A percentile compares a stretch with the other conserved stretches of the same genome.
Evolutionary conservation across 345 rosid genomes (phyloP).

Genomic region (thale cress (Arabidopsis thaliana)): TAIR10.1 NC_003071.7:15353501-15354000

Average conservation of each 20-base stretch:
- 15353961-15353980: background rate
- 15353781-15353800: constrained; percentile 79
- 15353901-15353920: constrained; percentile 70
- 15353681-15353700: background rate
- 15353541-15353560: background rate
- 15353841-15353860: background rate
- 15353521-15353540: background rate
- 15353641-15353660: constrained; percentile 56
- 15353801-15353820: constrained; percentile 64
- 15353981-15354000: background rate
- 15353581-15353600: constrained; percentile 67
- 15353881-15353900: constrained; percentile 67
- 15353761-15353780: constrained; percentile 51
- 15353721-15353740: constrained; percentile 78
- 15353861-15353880: background rate
- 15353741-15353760: constrained; percentile 76
- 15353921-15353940: constrained; percentile 77
- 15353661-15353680: constrained; percentile 16
- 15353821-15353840: constrained; percentile 23
- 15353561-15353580: background rate
- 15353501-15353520: constrained; percentile 61
- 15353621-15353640: constrained; percentile 66
- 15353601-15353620: constrained; percentile 81
- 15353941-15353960: constrained; percentile 51
- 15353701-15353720: background rate